Evolutionary conservation across 2,329 filamentous ascomycete genomes (phyloP).

Genomic region (Talaromyces sp.): DNA sequence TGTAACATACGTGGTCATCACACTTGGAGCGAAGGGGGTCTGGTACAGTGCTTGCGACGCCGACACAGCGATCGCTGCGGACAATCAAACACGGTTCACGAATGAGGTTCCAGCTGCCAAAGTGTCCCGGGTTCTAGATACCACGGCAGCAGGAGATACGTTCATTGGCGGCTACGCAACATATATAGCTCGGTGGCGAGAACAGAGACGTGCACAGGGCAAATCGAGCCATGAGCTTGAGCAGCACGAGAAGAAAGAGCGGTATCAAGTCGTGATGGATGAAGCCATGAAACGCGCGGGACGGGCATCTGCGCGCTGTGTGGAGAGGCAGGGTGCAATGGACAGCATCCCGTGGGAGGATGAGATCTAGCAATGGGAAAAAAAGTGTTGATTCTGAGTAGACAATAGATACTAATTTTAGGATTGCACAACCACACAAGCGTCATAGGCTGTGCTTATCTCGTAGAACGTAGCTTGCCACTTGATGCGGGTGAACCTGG

Average conservation of each 20-base stretch:
- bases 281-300: conserved; percentile 41
- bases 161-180: conserved; percentile 87
- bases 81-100: conserved; percentile 26
- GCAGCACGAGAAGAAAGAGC: conserved; percentile 29
- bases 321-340: conserved; percentile 44
- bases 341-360: conserved; percentile 46
- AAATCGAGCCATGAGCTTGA: conserved; percentile 48
- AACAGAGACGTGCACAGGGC: conserved; percentile 39
- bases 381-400: background rate
- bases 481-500: background rate
- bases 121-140: conserved; percentile 73
- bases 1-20: conserved; percentile 74
- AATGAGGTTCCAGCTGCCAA: conserved; percentile 57
- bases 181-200: conserved; percentile 54
- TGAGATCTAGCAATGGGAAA: conserved; percentile 29
- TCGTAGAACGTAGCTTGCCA: background rate
- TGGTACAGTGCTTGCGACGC: conserved; percentile 55
- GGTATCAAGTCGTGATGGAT: conserved; percentile 43
- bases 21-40: conserved; percentile 74
- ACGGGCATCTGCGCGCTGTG: conserved; percentile 40
- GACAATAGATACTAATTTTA: background rate
- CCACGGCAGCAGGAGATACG: conserved; percentile 89
- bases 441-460: background rate
- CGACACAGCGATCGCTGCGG: conserved; percentile 38
- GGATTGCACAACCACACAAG: background rate